Conservation (phyloP, 2,329 filamentous ascomycete species). For the Epichloe hybrida region DNA sequence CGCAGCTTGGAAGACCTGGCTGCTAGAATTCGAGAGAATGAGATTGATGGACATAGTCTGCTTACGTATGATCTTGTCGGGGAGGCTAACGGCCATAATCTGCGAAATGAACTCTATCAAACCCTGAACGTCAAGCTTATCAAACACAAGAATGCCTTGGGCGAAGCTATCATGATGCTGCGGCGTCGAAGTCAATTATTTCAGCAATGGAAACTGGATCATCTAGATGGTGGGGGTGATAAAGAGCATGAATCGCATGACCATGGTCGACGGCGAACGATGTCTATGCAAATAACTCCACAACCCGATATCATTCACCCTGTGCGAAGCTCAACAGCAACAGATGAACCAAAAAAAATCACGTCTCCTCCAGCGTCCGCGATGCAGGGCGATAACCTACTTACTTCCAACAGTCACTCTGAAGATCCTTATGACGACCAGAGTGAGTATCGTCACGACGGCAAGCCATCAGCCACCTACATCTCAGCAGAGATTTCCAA, state of each 20-base stretch:
- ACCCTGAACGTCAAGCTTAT: slow-evolving; percentile 44
- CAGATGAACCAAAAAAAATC: background rate
- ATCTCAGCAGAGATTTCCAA: background rate
- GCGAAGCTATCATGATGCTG: slow-evolving; percentile 43
- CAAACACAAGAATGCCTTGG: slow-evolving; percentile 44
- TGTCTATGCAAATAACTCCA: background rate
- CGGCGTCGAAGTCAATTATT: slow-evolving; percentile 38
- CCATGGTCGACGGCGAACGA: background rate
- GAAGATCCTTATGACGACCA: background rate
- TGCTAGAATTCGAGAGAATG: slow-evolving; percentile 41
- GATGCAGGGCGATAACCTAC: background rate
- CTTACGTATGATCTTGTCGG: slow-evolving; percentile 40
- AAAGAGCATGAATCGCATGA: background rate
- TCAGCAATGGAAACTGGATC: slow-evolving; percentile 14
- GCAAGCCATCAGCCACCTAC: background rate
- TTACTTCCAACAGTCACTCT: background rate
- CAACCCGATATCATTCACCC: background rate
- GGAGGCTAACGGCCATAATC: slow-evolving; percentile 14
- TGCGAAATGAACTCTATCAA: slow-evolving; percentile 32
- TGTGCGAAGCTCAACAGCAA: background rate
- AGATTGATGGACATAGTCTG: slow-evolving; percentile 52
- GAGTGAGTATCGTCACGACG: background rate
- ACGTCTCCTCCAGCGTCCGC: background rate
- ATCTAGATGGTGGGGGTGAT: background rate
- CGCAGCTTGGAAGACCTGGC: slow-evolving; percentile 38